Conservation (phyloP, 2,329 filamentous ascomycete genomes). For the Botrytis aclada region DNA sequence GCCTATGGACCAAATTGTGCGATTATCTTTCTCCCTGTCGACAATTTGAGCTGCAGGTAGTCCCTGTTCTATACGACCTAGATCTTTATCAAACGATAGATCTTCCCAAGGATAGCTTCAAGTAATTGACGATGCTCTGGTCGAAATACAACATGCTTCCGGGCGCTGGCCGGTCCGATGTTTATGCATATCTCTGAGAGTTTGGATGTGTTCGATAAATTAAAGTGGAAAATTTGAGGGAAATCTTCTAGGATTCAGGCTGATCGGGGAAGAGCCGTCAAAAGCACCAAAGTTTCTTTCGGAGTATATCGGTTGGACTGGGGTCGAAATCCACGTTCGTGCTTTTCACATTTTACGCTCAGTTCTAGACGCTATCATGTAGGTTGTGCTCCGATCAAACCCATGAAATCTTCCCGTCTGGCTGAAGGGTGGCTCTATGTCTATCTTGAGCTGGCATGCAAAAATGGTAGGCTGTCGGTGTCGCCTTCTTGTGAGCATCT, state of each 20-base stretch:
- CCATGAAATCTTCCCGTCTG: slow-evolving; percentile 6
- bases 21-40: slow-evolving; percentile 3
- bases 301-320: background rate
- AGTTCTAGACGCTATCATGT: slow-evolving; percentile 5
- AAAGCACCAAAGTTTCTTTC: background rate
- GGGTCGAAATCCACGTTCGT: slow-evolving; percentile 3
- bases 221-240: slow-evolving; percentile 3
- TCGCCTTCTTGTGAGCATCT: slow-evolving; percentile 1
- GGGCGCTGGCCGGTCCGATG: background rate
- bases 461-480: slow-evolving; percentile 8
- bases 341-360: background rate
- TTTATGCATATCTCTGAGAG: background rate
- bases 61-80: background rate
- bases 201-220: background rate
- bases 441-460: slow-evolving; percentile 8
- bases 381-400: slow-evolving; percentile 1
- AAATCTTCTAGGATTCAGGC: background rate
- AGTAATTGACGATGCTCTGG: background rate
- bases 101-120: slow-evolving; percentile 6
- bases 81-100: slow-evolving; percentile 17
- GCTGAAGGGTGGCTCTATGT: background rate
- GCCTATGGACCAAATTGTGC: background rate
- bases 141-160: background rate
- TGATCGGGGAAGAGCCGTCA: background rate
- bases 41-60: background rate